Evolutionary conservation across 768 basidiomycete species (phyloP), one percentile per base, ranked within the genome.

Genomic region (Collybia mongolica): DNA sequence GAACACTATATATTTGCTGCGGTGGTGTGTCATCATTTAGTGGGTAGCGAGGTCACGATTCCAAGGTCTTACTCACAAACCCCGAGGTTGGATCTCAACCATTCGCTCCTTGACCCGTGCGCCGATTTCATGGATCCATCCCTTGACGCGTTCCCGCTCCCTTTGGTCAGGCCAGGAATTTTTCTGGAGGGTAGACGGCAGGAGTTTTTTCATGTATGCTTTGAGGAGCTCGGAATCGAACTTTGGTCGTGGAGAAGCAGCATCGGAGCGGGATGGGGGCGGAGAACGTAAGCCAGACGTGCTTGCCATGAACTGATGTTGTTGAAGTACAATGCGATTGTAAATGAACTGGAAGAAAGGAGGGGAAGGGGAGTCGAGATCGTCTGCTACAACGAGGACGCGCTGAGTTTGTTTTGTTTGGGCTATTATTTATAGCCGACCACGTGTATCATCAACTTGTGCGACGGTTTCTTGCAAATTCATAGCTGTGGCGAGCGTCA

Each of bases 61-160:
- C 11, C 41, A 45, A 50, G 46, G 44, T 28, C 42, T 44, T 24
- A 81, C 88, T 81, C 69, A 92, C 90, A 89, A 92, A 50, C 89
- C 88, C 56, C 76, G 75, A 24, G 89, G 85, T 60, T 89, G 84
- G 46, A 93, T 90, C 62, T 88, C 87, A 46, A 90, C 58, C 88
- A 92, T 92, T 59, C 91, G 74, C 65, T 90, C 86, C 68, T 91
- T 93, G 39, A 93, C 81, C 41, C 91, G 79, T 60, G 89, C 88
- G 17, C 88, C 83, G 51, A 93, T 86, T 60, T 93, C 88, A 66
- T 85, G 89, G 65, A 89, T 90, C 85, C 87, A 89, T 5, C 67
- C 74, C 65, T 81, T 86, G 15, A 86, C 78, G 51, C 77, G 79
- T 28, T 91, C 88, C 20, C 80, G 76, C 47, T 93, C 89, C 57